Evolutionary conservation across 805 yeast genomes (phyloP).

Genomic region (Yarrowia bubula): DNA sequence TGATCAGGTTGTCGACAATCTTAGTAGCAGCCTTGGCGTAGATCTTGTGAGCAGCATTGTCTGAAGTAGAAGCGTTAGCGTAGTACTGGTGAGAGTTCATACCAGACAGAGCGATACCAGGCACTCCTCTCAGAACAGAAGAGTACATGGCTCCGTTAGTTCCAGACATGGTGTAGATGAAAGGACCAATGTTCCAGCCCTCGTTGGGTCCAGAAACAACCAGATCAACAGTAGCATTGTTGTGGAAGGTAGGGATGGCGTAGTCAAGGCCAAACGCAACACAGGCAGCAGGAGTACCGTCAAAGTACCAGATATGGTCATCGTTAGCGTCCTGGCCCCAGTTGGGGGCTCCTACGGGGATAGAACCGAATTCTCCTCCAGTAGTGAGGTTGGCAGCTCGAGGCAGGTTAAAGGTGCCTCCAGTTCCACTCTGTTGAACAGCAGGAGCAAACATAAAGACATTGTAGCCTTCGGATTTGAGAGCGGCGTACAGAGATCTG

Average conservation of each 20-base stretch:
- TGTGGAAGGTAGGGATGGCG: conserved; percentile 44
- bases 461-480: conserved; percentile 47
- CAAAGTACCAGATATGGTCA: conserved; percentile 47
- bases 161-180: conserved; percentile 42
- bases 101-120: conserved; percentile 47
- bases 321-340: conserved; percentile 47
- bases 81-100: conserved; percentile 25
- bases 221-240: conserved; percentile 44
- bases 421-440: conserved; percentile 52
- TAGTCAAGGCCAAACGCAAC: conserved; percentile 46
- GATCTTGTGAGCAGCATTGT: neutral
- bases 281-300: conserved; percentile 48
- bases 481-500: conserved; percentile 53
- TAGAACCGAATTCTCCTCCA: conserved; percentile 48
- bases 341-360: conserved; percentile 48
- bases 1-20: conserved; percentile 8
- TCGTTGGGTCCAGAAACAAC: conserved; percentile 50
- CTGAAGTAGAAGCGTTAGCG: neutral
- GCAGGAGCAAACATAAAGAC: conserved; percentile 54
- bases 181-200: conserved; percentile 46
- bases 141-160: conserved; percentile 47
- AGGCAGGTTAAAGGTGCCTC: conserved; percentile 51
- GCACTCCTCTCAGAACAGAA: conserved; percentile 44
- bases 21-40: conserved; percentile 15
- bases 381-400: conserved; percentile 40